A percentile compares a stretch with the other conserved stretches of the same genome.
Conservation (phyloP, 2,329 filamentous ascomycete species). For the Trichoderma atroviride region DNA sequence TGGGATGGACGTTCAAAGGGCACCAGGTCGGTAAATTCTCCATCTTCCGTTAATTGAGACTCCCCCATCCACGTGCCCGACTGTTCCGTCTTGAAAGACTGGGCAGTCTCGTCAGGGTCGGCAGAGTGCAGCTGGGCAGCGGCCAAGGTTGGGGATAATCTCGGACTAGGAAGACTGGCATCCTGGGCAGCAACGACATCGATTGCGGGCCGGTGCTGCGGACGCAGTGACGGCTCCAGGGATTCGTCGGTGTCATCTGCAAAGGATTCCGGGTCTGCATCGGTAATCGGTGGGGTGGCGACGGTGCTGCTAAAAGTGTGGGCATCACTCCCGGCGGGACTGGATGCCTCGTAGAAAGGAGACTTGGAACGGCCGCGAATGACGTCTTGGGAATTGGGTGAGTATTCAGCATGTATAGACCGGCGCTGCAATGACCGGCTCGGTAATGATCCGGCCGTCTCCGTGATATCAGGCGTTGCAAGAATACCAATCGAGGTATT, state of each 20-base stretch:
- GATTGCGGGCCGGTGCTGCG: conserved; percentile 57
- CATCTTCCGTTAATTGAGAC: conserved; percentile 44
- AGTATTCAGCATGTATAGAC: conserved; percentile 45
- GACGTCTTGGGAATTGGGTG: conserved; percentile 51
- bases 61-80: conserved; percentile 44
- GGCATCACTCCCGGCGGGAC: conserved; percentile 57
- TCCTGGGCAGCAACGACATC: conserved; percentile 78
- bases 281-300: conserved; percentile 75
- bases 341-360: conserved; percentile 50
- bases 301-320: conserved; percentile 65
- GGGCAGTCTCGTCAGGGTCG: conserved; percentile 48
- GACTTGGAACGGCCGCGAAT: conserved; percentile 43
- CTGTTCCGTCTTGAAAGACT: conserved; percentile 40
- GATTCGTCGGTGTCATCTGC: conserved; percentile 55
- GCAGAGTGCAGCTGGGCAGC: conserved; percentile 60
- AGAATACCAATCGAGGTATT: conserved; percentile 42
- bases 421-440: conserved; percentile 47
- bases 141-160: conserved; percentile 87
- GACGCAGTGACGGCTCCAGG: conserved; percentile 50
- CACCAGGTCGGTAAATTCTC: conserved; percentile 30
- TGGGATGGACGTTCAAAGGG: conserved; percentile 2
- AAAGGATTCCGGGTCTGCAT: conserved; percentile 68
- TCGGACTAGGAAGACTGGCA: conserved; percentile 90
- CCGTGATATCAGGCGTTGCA: conserved; percentile 62
- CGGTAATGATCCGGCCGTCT: conserved; percentile 39